A percentile compares a stretch with the other conserved stretches of the same genome.
These are phyloP conservation scores for Phytophthora citrophthora DNA, from an alignment of 352 stramenopile genomes.

Conservation along the genomic window DNA sequence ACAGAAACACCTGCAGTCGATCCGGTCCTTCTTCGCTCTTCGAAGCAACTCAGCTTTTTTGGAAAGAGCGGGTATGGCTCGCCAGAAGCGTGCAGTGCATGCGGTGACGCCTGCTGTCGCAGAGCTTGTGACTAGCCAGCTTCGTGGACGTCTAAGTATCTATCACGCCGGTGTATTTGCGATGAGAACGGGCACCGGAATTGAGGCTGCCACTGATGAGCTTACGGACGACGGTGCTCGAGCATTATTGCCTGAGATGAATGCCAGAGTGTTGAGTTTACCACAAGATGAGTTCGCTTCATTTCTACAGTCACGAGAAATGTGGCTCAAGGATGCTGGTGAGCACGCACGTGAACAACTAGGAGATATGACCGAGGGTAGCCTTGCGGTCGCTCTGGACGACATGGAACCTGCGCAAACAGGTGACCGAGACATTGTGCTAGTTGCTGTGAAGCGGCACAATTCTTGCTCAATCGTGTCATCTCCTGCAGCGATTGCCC, in stretches of 20 bases:
- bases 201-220: slow-evolving; percentile 43
- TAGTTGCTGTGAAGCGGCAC: slow-evolving; percentile 67
- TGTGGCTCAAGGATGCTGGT: slow-evolving; percentile 82
- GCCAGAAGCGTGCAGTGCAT: slow-evolving; percentile 69
- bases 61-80: slow-evolving; percentile 70
- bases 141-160: slow-evolving; percentile 56
- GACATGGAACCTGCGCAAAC: slow-evolving; percentile 86
- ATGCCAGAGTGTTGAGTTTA: slow-evolving; percentile 56
- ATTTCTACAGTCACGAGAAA: slow-evolving; percentile 69
- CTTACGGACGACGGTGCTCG: slow-evolving; percentile 74
- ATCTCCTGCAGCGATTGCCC: slow-evolving; percentile 59
- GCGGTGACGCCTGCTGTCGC: slow-evolving; percentile 65
- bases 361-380: slow-evolving; percentile 61
- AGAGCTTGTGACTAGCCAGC: slow-evolving; percentile 43
- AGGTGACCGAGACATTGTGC: slow-evolving; percentile 69
- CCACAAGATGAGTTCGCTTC: slow-evolving; percentile 70
- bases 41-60: slow-evolving; percentile 47
- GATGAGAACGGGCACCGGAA: slow-evolving; percentile 34
- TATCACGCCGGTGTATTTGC: slow-evolving; percentile 73
- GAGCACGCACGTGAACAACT: slow-evolving; percentile 57
- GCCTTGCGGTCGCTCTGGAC: slow-evolving; percentile 71
- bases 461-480: slow-evolving; percentile 82
- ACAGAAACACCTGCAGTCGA: slow-evolving; percentile 37
- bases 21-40: slow-evolving; percentile 59
- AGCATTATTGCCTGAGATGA: slow-evolving; percentile 58